Evolutionary conservation across 148 eudicot species (phyloP), one percentile per base, ranked within the genome.

Genomic region (Fagopyrum esculentum): DNA sequence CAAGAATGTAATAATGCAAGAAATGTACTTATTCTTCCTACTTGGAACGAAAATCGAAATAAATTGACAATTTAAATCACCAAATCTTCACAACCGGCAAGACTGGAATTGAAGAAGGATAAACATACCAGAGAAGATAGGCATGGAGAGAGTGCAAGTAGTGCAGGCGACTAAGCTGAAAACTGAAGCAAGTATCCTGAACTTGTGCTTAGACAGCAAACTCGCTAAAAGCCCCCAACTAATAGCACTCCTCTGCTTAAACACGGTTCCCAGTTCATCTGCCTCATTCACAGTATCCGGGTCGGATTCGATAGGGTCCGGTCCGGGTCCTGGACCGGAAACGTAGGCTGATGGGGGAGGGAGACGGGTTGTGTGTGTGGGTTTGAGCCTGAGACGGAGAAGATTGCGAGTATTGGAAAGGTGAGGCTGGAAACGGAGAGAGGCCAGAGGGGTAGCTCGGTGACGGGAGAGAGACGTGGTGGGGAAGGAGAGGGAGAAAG

Each of bases 61-160:
- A 55, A 55, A 55, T 55, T 54, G 6, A 55, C 22, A 59, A 59
- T 59, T 59, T 11, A 26, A 59, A 59, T 26, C 26, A 10, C 35
- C 61, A 22, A 3, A 57, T 1, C 6, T 19, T 60, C 13, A 26
- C 22, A 11, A 26, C 60, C 60, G 22, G 26, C 40, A 60, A 60
- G 30, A 2, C 6, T 1, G 68, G 43, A 29, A 9, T 61, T 29
- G 15, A 26, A 46, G 16, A 46, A 16, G 17, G 54, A 71, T 17
- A 15, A 71, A 13, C 74, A 45, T 79, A 92, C 98, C 98, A 56
- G 93, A 86, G 66, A 78, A 83, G 2, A 90, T 63, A 30, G 98
- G 97, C 96, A 95, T 89, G 55, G 84, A 84, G 49, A 95, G 96
- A 75, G 93, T 90, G 75, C 92, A 90, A 84, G 78, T 26, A 40